Conservation (phyloP, 1,284 basidiomycete species). For the Wolfiporia cocos region DNA sequence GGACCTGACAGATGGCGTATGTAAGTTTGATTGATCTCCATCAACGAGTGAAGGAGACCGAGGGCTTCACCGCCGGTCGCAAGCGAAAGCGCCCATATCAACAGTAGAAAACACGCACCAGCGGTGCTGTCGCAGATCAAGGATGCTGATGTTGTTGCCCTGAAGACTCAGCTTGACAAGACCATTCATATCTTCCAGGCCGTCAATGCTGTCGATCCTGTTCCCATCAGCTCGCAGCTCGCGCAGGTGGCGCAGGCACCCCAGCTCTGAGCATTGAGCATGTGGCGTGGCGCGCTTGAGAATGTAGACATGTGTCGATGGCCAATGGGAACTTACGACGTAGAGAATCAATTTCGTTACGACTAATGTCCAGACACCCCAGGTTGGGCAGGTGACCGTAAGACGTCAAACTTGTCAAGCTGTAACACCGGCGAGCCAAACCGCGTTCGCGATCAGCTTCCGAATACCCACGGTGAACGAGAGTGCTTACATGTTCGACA, state of each 20-base stretch:
- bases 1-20: slow-evolving; percentile 42
- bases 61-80: slow-evolving; percentile 6
- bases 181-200: slow-evolving; percentile 73
- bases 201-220: slow-evolving; percentile 70
- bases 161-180: slow-evolving; percentile 82
- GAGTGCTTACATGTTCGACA: slow-evolving; percentile 63
- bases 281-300: too few relatives aligned
- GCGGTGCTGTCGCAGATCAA: slow-evolving; percentile 59
- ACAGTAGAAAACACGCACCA: slow-evolving; percentile 52
- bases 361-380: slow-evolving; percentile 86
- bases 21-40: slow-evolving; percentile 19
- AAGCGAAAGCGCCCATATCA: background rate
- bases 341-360: slow-evolving; percentile 85
- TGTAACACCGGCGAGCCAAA: slow-evolving; percentile 13
- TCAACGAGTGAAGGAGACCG: slow-evolving; percentile 9
- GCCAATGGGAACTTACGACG: slow-evolving; percentile 55
- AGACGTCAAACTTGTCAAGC: slow-evolving; percentile 83
- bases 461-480: slow-evolving; percentile 1
- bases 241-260: slow-evolving; percentile 78
- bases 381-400: slow-evolving; percentile 85
- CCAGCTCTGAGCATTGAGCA: too few relatives aligned
- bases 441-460: background rate
- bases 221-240: slow-evolving; percentile 90
- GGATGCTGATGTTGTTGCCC: slow-evolving; percentile 62
- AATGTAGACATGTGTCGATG: slow-evolving; percentile 9